Conservation (phyloP, 805 yeast species). For the Millerozyma miso region DNA sequence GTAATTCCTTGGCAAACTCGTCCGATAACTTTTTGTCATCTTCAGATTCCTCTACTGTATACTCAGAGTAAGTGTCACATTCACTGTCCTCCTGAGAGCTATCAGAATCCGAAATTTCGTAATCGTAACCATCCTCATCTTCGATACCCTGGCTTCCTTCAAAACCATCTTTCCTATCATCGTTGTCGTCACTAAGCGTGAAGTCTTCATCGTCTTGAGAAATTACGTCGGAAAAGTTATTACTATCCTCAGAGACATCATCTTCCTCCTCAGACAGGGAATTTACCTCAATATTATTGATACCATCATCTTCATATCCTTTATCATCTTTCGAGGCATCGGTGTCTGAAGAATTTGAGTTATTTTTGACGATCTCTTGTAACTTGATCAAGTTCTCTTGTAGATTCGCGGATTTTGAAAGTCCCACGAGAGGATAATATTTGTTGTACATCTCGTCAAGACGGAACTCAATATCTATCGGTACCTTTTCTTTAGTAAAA, state of each 20-base stretch:
- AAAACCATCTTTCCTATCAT: conserved; percentile 13
- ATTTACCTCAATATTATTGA: conserved; percentile 22
- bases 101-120: conserved; percentile 7
- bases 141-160: conserved; percentile 14
- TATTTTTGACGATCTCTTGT: conserved; percentile 20
- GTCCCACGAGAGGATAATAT: conserved; percentile 22
- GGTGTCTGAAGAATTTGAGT: conserved; percentile 9
- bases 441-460: conserved; percentile 41
- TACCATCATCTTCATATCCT: conserved; percentile 15
- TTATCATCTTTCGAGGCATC: conserved; percentile 17
- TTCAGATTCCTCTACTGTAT: conserved; percentile 12
- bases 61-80: conserved; percentile 8
- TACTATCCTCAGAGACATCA: conserved; percentile 9
- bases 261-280: conserved; percentile 21
- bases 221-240: conserved; percentile 3
- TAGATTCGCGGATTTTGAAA: conserved; percentile 32
- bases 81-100: conserved; percentile 9
- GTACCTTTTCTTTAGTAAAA: conserved; percentile 54
- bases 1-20: conserved; percentile 55
- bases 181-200: conserved; percentile 4
- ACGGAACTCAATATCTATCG: conserved; percentile 56
- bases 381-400: conserved; percentile 43
- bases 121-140: conserved; percentile 14
- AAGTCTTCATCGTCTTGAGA: conserved; percentile 8
- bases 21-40: conserved; percentile 46